phyloP scores from a whole-genome alignment of 352 stramenopile genomes.

The Phytophthora brassicae region DNA sequence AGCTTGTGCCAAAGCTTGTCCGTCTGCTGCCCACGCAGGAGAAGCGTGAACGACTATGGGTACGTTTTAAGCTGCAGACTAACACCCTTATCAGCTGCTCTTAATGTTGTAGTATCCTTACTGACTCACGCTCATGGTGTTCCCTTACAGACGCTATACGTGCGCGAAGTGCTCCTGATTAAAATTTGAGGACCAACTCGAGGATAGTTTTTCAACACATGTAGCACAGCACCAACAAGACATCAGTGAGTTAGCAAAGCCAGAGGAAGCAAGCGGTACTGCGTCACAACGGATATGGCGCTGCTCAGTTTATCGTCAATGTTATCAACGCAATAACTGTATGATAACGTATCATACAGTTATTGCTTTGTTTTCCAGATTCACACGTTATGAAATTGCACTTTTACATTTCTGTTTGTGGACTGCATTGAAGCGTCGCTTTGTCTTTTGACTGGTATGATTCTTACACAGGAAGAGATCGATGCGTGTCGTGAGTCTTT shows the following conservation, averaged over 20 bases:
- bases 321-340: too few relatives aligned
- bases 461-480: conserved; percentile 95
- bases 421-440: conserved; percentile 21
- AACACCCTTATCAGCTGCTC: background rate
- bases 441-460: conserved; percentile 77
- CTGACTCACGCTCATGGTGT: conserved; percentile 18
- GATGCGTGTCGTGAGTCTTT: conserved; percentile 96
- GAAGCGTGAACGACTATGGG: conserved; percentile 82
- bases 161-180: conserved; percentile 55
- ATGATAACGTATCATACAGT: too few relatives aligned
- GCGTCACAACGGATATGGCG: background rate
- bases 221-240: background rate
- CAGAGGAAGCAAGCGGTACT: conserved; percentile 8
- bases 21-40: conserved; percentile 82
- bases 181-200: conserved; percentile 29
- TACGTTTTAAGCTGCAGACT: conserved; percentile 34
- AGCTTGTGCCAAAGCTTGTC: conserved; percentile 81
- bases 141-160: conserved; percentile 41
- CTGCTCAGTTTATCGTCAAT: conserved; percentile 1
- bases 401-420: conserved; percentile 1
- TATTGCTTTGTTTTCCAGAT: too few relatives aligned
- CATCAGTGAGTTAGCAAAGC: conserved; percentile 24
- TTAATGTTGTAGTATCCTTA: conserved; percentile 6
- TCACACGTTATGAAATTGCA: too few relatives aligned
- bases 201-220: conserved; percentile 11